Evolutionary conservation across 495 filamentous ascomycete species (phyloP), one percentile per base, ranked within the genome.

Genomic region (Arthonia radiata): DNA sequence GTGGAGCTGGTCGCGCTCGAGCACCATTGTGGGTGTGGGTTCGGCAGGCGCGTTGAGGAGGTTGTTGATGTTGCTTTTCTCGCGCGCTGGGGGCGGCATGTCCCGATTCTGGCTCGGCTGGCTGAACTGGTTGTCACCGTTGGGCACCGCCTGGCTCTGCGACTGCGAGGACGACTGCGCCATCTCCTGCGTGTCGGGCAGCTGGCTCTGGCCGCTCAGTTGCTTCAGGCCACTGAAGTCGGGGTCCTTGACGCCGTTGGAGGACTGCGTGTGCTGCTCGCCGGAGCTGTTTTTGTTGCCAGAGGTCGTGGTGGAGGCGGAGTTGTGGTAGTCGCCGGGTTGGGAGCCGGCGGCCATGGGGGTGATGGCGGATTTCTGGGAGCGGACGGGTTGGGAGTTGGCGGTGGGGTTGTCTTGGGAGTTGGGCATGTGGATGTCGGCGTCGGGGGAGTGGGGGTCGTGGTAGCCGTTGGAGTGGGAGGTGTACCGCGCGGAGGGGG

Each of bases 321-420:
- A 73, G 37, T 91, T 92, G 15, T 62, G 48, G 33, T 83, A 67
- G 24, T 77, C 73, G 3, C 57, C 65, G 3, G 74, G 65, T 27
- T 80, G 70, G 17, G 80, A 71, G 9, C 73, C 74, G 5, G 65
- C 63, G 6, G 72, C 67, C 43, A 92, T 59, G 13, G 72, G 62
- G 3, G 76, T 81, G 26, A 80, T 56, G 0, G 61, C 66, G 5
- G 71, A 75, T 22, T 59, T 55, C 46, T 92, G 81, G 3, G 77
- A 69, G 18, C 57, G 54, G 21, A 57, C 13, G 59, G 43, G 28
- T 63, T 58, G 29, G 57, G 56, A 11, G 46, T 53, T 31, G 37
- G 41, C 4, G 32, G 17, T 19, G 42, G 42, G 22, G 43, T 48
- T 3, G 37, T 39, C 17, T 29, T 30, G 3, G 23, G 28, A 41